Conservation (phyloP, 441 rosid species). For the Rhodomyrtus psidioides region DNA sequence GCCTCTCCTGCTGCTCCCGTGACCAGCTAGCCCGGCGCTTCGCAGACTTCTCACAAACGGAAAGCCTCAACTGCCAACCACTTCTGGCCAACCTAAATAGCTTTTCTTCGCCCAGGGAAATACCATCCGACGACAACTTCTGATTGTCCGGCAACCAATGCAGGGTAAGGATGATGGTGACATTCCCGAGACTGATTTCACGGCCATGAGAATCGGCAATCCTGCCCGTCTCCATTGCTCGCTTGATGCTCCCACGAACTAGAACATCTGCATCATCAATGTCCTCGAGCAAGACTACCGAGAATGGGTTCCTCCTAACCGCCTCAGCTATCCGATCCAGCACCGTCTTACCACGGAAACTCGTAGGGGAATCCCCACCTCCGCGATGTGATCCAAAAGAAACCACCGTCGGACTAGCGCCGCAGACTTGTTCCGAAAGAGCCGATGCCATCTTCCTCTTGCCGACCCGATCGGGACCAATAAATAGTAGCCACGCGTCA, state of each 20-base stretch:
- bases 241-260: slow-evolving; percentile 62
- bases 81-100: slow-evolving; percentile 40
- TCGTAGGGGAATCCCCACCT: slow-evolving; percentile 31
- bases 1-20: slow-evolving; percentile 26
- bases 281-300: slow-evolving; percentile 76
- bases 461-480: slow-evolving; percentile 81
- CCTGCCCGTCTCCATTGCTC: slow-evolving; percentile 89
- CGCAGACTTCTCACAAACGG: slow-evolving; percentile 45
- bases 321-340: slow-evolving; percentile 74
- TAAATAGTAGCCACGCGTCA: slow-evolving; percentile 72
- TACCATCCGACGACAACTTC: slow-evolving; percentile 20
- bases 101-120: slow-evolving; percentile 47
- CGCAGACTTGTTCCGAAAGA: slow-evolving; percentile 50
- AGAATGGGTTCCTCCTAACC: slow-evolving; percentile 72
- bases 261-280: slow-evolving; percentile 76
- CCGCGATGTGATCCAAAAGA: slow-evolving; percentile 45
- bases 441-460: slow-evolving; percentile 84
- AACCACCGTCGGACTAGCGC: slow-evolving; percentile 45
- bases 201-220: slow-evolving; percentile 85
- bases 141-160: slow-evolving; percentile 42
- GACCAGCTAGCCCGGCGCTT: slow-evolving; percentile 75
- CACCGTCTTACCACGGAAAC: slow-evolving; percentile 73
- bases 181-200: slow-evolving; percentile 83
- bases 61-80: slow-evolving; percentile 63
- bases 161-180: slow-evolving; percentile 71